Evolutionary conservation across 2,329 filamentous ascomycete species (phyloP).

Genomic region (Chalaropsis ovoidea): DNA sequence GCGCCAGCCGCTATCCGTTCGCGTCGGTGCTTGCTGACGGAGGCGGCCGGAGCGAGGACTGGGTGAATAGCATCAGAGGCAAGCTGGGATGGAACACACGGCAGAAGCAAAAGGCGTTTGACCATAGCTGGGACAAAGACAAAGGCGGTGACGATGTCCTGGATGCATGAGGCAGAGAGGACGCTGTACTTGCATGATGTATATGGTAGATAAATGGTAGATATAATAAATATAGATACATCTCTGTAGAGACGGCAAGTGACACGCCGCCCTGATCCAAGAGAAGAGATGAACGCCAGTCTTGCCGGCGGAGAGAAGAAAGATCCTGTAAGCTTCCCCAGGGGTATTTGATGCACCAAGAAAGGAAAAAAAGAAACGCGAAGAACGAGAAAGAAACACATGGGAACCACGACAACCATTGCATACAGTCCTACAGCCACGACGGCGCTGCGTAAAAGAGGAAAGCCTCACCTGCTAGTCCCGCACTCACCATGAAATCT

Average conservation of each 20-base stretch:
- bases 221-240: neutral
- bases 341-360: constrained; percentile 5
- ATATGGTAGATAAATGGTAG: neutral
- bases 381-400: constrained; percentile 12
- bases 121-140: constrained; percentile 29
- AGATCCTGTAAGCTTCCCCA: neutral
- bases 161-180: too few relatives aligned
- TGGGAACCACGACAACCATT: neutral
- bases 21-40: constrained; percentile 63
- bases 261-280: neutral
- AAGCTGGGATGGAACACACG: constrained; percentile 75
- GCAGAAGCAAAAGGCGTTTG: constrained; percentile 60
- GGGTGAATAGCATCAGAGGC: constrained; percentile 69
- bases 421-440: too few relatives aligned
- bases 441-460: too few relatives aligned
- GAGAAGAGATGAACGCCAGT: neutral
- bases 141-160: neutral
- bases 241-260: neutral
- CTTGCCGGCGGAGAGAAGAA: neutral
- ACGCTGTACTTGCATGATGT: neutral
- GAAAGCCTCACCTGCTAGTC: too few relatives aligned
- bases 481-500: constrained; percentile 38
- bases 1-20: constrained; percentile 70
- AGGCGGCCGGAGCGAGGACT: constrained; percentile 57
- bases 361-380: constrained; percentile 3